phyloP scores from a whole-genome alignment of 2,329 filamentous ascomycete genomes.

The Trichophyton benhamiae region DNA sequence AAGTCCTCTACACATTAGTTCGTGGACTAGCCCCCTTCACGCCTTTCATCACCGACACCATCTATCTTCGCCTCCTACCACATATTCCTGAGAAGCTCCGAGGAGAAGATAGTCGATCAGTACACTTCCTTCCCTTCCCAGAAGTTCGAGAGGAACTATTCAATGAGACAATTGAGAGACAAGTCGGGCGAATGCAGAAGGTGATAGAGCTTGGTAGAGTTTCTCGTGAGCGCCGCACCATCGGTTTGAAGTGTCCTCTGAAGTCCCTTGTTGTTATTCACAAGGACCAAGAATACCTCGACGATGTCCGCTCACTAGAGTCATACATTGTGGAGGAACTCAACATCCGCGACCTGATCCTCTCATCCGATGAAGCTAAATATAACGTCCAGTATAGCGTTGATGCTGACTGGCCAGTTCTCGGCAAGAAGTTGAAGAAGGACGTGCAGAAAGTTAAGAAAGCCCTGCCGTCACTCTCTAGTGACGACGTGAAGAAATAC shows the following conservation, averaged over 20 bases:
- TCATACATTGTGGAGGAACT: slow-evolving; percentile 85
- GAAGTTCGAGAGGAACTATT: slow-evolving; percentile 81
- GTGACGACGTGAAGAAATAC: slow-evolving; percentile 69
- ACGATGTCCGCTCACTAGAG: slow-evolving; percentile 74
- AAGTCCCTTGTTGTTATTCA: slow-evolving; percentile 86
- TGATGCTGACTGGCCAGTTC: slow-evolving; percentile 78
- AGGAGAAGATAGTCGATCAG: slow-evolving; percentile 64
- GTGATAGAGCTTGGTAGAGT: slow-evolving; percentile 86
- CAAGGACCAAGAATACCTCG: slow-evolving; percentile 65
- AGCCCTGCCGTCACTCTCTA: slow-evolving; percentile 65
- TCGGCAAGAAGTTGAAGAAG: slow-evolving; percentile 96
- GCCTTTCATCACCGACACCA: slow-evolving; percentile 88
- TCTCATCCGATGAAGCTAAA: slow-evolving; percentile 75
- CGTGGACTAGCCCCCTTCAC: slow-evolving; percentile 86
- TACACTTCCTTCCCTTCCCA: slow-evolving; percentile 87
- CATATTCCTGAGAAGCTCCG: slow-evolving; percentile 63
- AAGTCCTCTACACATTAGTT: slow-evolving; percentile 80
- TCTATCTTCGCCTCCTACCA: slow-evolving; percentile 72
- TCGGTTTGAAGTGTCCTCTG: slow-evolving; percentile 81
- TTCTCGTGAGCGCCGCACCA: slow-evolving; percentile 69
- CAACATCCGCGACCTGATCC: slow-evolving; percentile 72
- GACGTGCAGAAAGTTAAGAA: slow-evolving; percentile 86
- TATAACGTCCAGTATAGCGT: slow-evolving; percentile 91
- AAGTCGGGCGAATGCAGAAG: slow-evolving; percentile 82
- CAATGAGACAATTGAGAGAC: slow-evolving; percentile 71